Percentiles rank a stretch among this genome's conserved stretches.
Conservation (phyloP, 1,139 yeast species). For the Candida buenavistaensis region DNA sequence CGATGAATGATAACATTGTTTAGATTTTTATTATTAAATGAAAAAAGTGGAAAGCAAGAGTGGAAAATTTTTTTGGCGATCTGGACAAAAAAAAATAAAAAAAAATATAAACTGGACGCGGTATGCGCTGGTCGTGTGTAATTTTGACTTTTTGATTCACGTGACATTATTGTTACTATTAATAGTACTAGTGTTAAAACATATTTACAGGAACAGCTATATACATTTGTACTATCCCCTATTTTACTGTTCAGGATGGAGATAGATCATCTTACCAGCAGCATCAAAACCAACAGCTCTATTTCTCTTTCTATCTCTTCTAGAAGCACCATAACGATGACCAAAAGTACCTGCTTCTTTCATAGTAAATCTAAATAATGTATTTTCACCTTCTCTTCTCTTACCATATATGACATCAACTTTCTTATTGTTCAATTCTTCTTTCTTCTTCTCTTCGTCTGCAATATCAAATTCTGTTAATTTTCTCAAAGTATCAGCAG, state of each 20-base stretch:
- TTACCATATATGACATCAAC: constrained; percentile 49
- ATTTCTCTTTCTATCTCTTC: constrained; percentile 86
- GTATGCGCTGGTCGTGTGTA: too few relatives aligned
- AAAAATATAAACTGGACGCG: not conserved
- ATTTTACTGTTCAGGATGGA: constrained; percentile 13
- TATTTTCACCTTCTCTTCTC: constrained; percentile 56
- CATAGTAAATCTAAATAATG: constrained; percentile 69
- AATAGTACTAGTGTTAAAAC: too few relatives aligned
- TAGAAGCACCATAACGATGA: constrained; percentile 85
- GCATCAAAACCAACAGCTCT: constrained; percentile 77
- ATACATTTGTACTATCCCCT: constrained; percentile 1
- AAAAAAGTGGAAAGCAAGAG: not conserved
- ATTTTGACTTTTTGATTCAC: too few relatives aligned
- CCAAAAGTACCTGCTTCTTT: constrained; percentile 86
- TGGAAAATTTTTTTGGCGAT: constrained; percentile 2
- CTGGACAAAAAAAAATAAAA: too few relatives aligned
- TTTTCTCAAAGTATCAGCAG: constrained; percentile 68
- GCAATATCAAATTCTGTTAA: constrained; percentile 57
- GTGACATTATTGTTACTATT: too few relatives aligned
- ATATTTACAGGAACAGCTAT: constrained; percentile 6
- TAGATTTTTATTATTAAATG: not conserved
- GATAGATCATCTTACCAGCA: constrained; percentile 59
- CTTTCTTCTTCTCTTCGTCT: constrained; percentile 23
- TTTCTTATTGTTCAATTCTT: constrained; percentile 17
- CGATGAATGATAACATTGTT: constrained; percentile 18